phyloP scores from a whole-genome alignment of 345 rosid species.

The Arabis alpina region DNA sequence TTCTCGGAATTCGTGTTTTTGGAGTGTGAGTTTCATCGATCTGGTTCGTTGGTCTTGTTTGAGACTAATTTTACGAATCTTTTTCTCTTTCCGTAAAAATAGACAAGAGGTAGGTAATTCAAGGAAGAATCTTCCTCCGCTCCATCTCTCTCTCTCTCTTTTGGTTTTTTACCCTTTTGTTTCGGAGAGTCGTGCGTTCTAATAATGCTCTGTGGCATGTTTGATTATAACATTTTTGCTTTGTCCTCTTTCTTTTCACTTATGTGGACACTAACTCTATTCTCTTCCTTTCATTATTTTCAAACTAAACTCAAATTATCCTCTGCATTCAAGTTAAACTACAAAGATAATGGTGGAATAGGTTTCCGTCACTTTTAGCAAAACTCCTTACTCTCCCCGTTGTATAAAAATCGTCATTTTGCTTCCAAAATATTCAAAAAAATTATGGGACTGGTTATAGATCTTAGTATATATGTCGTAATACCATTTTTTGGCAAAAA shows the following conservation, averaged over 20 bases:
- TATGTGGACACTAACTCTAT: conserved; percentile 17
- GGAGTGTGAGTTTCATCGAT: conserved; percentile 39
- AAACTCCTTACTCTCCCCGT: too few relatives aligned
- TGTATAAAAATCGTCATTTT: too few relatives aligned
- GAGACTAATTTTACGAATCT: too few relatives aligned
- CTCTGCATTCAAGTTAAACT: background rate
- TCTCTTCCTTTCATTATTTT: background rate
- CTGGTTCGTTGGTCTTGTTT: conserved; percentile 6
- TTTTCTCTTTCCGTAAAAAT: conserved; percentile 28
- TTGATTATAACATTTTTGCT: background rate
- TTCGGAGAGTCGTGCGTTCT: conserved; percentile 35
- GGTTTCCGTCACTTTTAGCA: too few relatives aligned
- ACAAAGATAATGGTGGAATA: too few relatives aligned
- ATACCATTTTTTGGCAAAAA: too few relatives aligned
- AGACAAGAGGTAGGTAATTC: conserved; percentile 25
- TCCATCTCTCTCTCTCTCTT: conserved; percentile 24
- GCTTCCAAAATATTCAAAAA: too few relatives aligned
- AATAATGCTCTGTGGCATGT: conserved; percentile 36
- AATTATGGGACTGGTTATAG: too few relatives aligned
- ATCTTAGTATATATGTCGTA: too few relatives aligned
- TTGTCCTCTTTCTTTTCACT: conserved; percentile 17
- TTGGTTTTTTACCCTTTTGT: conserved; percentile 1
- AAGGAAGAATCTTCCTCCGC: conserved; percentile 44
- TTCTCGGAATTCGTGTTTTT: conserved; percentile 35
- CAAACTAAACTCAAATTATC: background rate